These are phyloP conservation scores for Pythium grandisporangium DNA, from an alignment of 352 stramenopile species.

Conservation along the genomic window DNA sequence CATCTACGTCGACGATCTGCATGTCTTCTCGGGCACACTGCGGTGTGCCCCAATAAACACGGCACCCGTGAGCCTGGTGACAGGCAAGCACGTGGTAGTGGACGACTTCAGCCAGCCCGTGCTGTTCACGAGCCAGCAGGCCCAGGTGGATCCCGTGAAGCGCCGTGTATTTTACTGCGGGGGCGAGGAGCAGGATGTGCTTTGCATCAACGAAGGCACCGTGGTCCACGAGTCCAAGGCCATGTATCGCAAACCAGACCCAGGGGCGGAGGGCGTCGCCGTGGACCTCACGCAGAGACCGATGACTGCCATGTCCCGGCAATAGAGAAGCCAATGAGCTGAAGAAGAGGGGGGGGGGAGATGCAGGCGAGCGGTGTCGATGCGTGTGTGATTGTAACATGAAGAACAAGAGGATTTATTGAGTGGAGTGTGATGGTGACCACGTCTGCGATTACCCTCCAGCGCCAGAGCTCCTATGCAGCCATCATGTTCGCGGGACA, in stretches of 20 bases:
- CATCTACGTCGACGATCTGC: conserved; percentile 83
- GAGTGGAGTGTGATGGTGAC: too few species aligned
- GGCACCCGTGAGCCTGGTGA: too few species aligned
- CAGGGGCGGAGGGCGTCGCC: conserved; percentile 60
- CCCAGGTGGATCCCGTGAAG: conserved; percentile 61
- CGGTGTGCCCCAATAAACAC: conserved; percentile 29
- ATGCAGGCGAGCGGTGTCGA: too few species aligned
- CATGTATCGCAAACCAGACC: conserved; percentile 74
- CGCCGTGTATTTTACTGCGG: conserved; percentile 62
- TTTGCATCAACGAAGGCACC: conserved; percentile 86
- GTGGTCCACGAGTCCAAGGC: conserved; percentile 74
- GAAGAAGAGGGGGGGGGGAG: too few species aligned
- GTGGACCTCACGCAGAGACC: conserved; percentile 58
- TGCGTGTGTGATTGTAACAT: too few species aligned
- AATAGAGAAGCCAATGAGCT: conserved; percentile 14
- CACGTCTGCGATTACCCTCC: too few species aligned
- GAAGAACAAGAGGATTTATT: too few species aligned
- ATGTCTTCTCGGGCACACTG: conserved; percentile 60
- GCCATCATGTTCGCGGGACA: too few species aligned
- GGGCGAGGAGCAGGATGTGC: conserved; percentile 74
- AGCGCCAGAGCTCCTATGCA: too few species aligned
- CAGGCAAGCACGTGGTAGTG: conserved; percentile 26
- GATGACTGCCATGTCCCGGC: conserved; percentile 52
- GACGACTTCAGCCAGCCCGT: conserved; percentile 79
- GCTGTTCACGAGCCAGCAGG: conserved; percentile 64